Evolutionary conservation across 192 early-diverging fungal species (phyloP).

Genomic region (Linnemannia elongata): DNA sequence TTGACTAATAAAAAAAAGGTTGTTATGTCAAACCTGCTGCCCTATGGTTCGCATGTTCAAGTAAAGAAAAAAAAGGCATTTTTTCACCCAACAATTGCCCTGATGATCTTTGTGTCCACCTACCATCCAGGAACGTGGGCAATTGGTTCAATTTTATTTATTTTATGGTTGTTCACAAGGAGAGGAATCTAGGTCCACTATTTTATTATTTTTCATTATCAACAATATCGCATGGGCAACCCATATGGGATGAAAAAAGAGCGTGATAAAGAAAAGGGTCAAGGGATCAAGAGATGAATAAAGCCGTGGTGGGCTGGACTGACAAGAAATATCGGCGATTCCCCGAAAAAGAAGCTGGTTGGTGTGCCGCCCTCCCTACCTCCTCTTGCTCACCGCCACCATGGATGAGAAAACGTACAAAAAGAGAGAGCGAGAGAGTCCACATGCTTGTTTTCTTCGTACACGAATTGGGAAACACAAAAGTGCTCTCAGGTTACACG

Average conservation of each 20-base stretch:
- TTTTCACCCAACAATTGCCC: neutral
- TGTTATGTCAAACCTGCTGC: neutral
- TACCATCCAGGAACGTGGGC: slow-evolving; percentile 7
- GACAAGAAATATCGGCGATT: no score
- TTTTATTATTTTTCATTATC: no score
- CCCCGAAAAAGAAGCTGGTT: no score
- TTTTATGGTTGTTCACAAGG: no score
- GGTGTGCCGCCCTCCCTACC: no score
- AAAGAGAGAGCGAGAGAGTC: neutral
- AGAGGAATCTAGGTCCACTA: no score
- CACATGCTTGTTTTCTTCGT: neutral
- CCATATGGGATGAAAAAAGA: no score
- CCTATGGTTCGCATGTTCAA: neutral
- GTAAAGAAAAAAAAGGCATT: neutral
- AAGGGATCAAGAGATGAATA: no score
- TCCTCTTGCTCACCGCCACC: no score
- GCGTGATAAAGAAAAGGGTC: no score
- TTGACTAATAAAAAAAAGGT: neutral
- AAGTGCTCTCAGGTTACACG: neutral
- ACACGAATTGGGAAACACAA: neutral
- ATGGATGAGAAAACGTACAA: neutral
- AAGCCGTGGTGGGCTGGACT: no score
- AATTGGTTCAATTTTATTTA: neutral
- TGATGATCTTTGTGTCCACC: neutral
- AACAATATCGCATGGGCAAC: no score